A percentile compares a stretch with the other conserved stretches of the same genome.
Evolutionary conservation across 352 stramenopile species (phyloP).

Genomic region (Globisporangium yorkense): DNA sequence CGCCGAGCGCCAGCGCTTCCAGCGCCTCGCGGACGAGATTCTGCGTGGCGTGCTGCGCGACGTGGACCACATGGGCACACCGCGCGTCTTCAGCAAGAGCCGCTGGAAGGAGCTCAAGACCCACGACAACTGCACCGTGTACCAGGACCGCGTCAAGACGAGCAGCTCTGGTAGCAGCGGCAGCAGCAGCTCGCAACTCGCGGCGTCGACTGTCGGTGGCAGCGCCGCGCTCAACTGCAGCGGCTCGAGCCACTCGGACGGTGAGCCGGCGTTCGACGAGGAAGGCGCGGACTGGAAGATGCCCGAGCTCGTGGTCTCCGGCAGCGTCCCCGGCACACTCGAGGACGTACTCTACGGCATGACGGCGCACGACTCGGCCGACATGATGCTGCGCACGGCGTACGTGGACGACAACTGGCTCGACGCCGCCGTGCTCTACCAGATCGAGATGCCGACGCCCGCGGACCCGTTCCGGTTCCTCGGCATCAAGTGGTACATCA

Average conservation of each 20-base stretch:
- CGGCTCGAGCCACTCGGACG: slow-evolving; percentile 2
- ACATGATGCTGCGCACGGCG: slow-evolving; percentile 13
- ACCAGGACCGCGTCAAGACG: slow-evolving; percentile 6
- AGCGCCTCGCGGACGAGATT: slow-evolving; percentile 4
- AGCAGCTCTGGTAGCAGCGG: not conserved
- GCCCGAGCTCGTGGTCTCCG: slow-evolving; percentile 12
- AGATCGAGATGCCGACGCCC: slow-evolving; percentile 9
- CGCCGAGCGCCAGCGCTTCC: slow-evolving; percentile 3
- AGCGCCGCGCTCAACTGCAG: not conserved
- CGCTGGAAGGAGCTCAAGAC: slow-evolving; percentile 14
- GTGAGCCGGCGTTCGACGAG: not conserved
- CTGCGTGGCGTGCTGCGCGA: slow-evolving; percentile 8
- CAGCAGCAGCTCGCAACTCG: slow-evolving; percentile 3
- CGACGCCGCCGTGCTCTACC: slow-evolving; percentile 11
- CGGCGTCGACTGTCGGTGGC: not conserved
- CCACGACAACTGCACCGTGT: slow-evolving; percentile 11
- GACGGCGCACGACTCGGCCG: slow-evolving; percentile 11
- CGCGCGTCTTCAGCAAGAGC: slow-evolving; percentile 3
- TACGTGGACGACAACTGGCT: slow-evolving; percentile 16
- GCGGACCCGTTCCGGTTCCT: slow-evolving; percentile 15
- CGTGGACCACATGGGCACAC: slow-evolving; percentile 9
- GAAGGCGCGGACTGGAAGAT: slow-evolving; percentile 10
- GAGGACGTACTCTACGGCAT: slow-evolving; percentile 16
- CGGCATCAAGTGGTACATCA: slow-evolving; percentile 17
- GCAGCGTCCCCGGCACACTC: slow-evolving; percentile 9